Base-by-base conservation (phyloP, 208 protist genomes). In the Leishmania arabica region DNA sequence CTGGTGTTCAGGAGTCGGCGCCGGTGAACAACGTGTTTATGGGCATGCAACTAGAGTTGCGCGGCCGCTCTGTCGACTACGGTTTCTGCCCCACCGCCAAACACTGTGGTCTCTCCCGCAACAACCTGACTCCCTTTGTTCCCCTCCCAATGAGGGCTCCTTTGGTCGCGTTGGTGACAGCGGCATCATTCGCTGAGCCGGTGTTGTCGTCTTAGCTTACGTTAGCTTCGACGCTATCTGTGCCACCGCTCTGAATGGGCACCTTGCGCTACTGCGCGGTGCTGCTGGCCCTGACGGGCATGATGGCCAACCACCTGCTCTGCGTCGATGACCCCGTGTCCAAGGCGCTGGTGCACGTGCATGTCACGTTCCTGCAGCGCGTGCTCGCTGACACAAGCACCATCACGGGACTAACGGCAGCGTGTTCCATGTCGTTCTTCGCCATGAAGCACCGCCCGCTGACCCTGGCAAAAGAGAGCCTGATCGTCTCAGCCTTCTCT, bases 181-280 rank as follows among this genome's bases (percentile, higher is more conserved):
- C 66, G 76, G 75, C 81, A 77, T 80, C 70, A 80, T 84, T n/a
- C 68, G 81, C 31, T 70, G 81, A 9, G 76, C 76, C 34, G 70
- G 75, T 7, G 81, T 80, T 15, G 81, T 80, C 49, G 79, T 84
- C 56, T 84, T 84, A 69, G 75, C 81, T 34, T 77, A 84, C 49
- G 75, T 84, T 75, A 75, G 76, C 76, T 84, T 84, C 76, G 81
- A 78, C 76, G 80, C 76, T 6, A 80, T 84, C 68, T 84, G 81
- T 49, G 81, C 76, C 58, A 84, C 81, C 31, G 76, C 70, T 80
- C 0, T 53, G 64, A 65, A 80, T 80, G 21, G 69, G 70, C 75
- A 66, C 81, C 69, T 62, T 37, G 66, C 68, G 76, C 70, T 84
- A 80, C 49, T 84, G 76, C 34, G 76, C 76, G 69, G 81, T 77